These are phyloP conservation scores for Daedaleopsis nitida DNA, from an alignment of 768 basidiomycete species.

Conservation along the genomic window DNA sequence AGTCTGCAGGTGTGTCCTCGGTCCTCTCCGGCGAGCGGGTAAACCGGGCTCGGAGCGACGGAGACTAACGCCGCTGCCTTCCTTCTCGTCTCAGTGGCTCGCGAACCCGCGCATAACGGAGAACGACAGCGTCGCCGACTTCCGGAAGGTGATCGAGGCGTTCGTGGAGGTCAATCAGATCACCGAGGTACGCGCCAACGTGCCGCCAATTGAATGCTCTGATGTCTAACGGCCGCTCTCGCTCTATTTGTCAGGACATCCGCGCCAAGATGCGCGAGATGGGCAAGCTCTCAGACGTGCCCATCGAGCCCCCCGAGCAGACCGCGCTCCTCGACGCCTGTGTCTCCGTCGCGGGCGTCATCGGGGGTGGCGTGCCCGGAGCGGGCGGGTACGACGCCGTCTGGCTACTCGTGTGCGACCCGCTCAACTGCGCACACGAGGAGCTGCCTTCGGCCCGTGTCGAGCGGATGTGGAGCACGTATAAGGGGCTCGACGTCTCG, in stretches of 20 bases:
- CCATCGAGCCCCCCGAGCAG: slow-evolving; percentile 91
- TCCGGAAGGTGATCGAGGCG: slow-evolving; percentile 46
- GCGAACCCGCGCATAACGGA: slow-evolving; percentile 53
- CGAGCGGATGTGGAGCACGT: slow-evolving; percentile 68
- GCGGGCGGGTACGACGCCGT: slow-evolving; percentile 98
- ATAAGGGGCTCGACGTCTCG: slow-evolving; percentile 64
- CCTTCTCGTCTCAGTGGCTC: slow-evolving; percentile 23
- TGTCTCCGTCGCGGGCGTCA: slow-evolving; percentile 74
- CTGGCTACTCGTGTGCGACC: slow-evolving; percentile 85
- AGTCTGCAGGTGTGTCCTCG: slow-evolving; percentile 50
- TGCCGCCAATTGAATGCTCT: neutral
- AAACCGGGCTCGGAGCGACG: neutral
- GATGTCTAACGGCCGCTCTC: neutral
- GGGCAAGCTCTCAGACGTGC: slow-evolving; percentile 74
- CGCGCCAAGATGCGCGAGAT: slow-evolving; percentile 82
- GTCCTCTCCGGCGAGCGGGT: neutral
- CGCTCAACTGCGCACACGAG: slow-evolving; percentile 43
- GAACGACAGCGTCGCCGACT: slow-evolving; percentile 30
- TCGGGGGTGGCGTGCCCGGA: slow-evolving; percentile 96
- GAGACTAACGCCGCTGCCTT: neutral
- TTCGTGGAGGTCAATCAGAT: slow-evolving; percentile 61
- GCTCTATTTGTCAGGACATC: slow-evolving; percentile 54
- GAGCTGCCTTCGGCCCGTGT: slow-evolving; percentile 55
- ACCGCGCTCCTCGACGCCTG: slow-evolving; percentile 82
- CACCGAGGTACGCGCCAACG: slow-evolving; percentile 50